These are phyloP conservation scores for Bisporella sp. DNA, from an alignment of 2,329 filamentous ascomycete genomes.

Conservation along the genomic window DNA sequence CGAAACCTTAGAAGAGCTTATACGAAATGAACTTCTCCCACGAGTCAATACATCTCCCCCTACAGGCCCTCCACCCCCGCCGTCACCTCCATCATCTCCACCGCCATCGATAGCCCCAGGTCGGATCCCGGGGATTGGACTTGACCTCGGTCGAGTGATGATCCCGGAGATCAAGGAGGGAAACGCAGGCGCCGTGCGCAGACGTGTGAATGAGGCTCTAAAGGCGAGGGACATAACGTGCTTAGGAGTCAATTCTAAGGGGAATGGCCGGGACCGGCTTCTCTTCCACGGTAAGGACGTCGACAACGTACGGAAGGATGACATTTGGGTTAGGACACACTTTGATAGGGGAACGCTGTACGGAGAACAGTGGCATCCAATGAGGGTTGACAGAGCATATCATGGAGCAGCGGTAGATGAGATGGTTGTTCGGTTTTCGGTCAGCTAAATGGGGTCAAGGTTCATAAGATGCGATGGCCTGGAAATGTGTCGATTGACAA, in stretches of 20 bases:
- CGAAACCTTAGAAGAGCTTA: constrained; percentile 1
- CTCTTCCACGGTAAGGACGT: constrained; percentile 3
- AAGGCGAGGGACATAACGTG: neutral
- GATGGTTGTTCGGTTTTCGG: constrained; percentile 1
- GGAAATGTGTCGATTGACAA: constrained; percentile 6
- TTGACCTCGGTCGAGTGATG: neutral
- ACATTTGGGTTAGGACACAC: constrained; percentile 6
- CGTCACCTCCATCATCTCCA: neutral
- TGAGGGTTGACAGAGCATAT: constrained; percentile 8
- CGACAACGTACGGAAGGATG: constrained; percentile 3
- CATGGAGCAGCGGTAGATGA: constrained; percentile 3
- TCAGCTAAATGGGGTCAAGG: too few relatives aligned
- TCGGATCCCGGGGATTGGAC: neutral
- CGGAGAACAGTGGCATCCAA: constrained; percentile 5
- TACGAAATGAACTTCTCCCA: neutral
- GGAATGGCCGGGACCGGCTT: constrained; percentile 1
- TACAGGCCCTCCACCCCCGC: neutral
- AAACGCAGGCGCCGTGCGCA: neutral
- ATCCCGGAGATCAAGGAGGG: neutral
- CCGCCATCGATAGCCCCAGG: neutral
- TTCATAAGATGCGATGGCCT: constrained; percentile 6
- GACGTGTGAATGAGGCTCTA: neutral
- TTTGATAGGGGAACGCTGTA: constrained; percentile 7
- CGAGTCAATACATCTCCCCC: neutral
- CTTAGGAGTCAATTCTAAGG: neutral